Conservation (phyloP, 208 protist genomes). For the Trichomonas tenax region DNA sequence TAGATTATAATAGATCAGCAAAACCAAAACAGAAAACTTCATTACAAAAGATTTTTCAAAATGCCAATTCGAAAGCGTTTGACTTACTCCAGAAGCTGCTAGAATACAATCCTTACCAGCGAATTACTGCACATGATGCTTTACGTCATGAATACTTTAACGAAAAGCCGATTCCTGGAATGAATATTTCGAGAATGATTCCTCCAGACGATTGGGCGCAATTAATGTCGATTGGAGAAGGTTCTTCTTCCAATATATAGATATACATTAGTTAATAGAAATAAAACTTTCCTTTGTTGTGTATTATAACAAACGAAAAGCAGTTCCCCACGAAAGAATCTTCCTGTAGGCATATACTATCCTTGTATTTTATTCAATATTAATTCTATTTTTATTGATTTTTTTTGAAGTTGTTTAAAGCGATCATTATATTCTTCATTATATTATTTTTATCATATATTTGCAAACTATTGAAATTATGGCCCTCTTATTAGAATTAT, state of each 20-base stretch:
- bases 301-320: too few relatives aligned
- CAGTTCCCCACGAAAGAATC: too few relatives aligned
- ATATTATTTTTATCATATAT: too few relatives aligned
- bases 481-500: too few relatives aligned
- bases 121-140: neutral
- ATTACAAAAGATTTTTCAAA: neutral
- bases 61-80: neutral
- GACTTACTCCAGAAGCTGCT: neutral
- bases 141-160: constrained; percentile 13
- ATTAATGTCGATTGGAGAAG: neutral
- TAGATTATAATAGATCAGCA: neutral
- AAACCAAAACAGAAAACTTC: neutral
- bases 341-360: too few relatives aligned
- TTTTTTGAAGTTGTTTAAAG: too few relatives aligned
- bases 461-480: too few relatives aligned
- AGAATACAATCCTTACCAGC: neutral
- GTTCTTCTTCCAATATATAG: neutral
- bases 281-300: too few relatives aligned
- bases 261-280: too few relatives aligned
- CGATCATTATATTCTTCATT: too few relatives aligned
- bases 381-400: too few relatives aligned
- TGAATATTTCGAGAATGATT: neutral
- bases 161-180: neutral
- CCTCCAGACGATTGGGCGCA: neutral
- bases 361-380: too few relatives aligned